phyloP scores from a whole-genome alignment of 2,329 filamentous ascomycete species.

The Emergomyces orientalis region DNA sequence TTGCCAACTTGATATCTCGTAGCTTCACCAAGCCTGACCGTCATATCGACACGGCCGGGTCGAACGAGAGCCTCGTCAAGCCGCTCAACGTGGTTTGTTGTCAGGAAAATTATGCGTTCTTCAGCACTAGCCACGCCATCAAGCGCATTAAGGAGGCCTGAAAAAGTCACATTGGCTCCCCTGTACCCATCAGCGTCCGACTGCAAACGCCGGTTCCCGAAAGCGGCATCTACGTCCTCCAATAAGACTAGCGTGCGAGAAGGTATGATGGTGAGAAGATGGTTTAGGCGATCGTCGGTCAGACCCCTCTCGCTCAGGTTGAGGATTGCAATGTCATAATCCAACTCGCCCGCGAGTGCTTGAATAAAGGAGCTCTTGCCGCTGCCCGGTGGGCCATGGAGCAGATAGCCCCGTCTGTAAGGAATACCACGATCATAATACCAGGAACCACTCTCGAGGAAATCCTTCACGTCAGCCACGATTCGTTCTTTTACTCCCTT shows the following conservation, averaged over 20 bases:
- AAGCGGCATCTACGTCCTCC: constrained; percentile 87
- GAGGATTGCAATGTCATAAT: constrained; percentile 86
- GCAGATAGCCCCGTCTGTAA: constrained; percentile 77
- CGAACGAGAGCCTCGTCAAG: constrained; percentile 82
- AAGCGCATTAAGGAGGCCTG: constrained; percentile 72
- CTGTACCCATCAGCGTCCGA: constrained; percentile 72
- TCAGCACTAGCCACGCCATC: constrained; percentile 93
- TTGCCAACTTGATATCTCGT: constrained; percentile 72
- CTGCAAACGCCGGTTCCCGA: constrained; percentile 63
- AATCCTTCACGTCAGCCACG: constrained; percentile 71
- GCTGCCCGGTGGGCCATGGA: constrained; percentile 81
- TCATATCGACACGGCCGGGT: constrained; percentile 90
- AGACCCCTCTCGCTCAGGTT: constrained; percentile 84
- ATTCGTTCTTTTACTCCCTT: constrained; percentile 73
- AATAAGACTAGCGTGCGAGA: constrained; percentile 71
- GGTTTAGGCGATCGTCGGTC: constrained; percentile 80
- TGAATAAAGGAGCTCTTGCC: constrained; percentile 97
- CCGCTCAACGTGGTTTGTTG: constrained; percentile 86
- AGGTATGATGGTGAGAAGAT: constrained; percentile 76
- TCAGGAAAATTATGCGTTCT: constrained; percentile 86
- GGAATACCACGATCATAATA: constrained; percentile 92
- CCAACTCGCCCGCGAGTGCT: constrained; percentile 80
- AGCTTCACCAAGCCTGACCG: constrained; percentile 78
- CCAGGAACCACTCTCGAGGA: constrained; percentile 70
- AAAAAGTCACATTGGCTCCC: constrained; percentile 87